A percentile compares a stretch with the other conserved stretches of the same genome.
Evolutionary conservation across 148 eudicot species (phyloP).

Genomic region (Pouteria glomerata): DNA sequence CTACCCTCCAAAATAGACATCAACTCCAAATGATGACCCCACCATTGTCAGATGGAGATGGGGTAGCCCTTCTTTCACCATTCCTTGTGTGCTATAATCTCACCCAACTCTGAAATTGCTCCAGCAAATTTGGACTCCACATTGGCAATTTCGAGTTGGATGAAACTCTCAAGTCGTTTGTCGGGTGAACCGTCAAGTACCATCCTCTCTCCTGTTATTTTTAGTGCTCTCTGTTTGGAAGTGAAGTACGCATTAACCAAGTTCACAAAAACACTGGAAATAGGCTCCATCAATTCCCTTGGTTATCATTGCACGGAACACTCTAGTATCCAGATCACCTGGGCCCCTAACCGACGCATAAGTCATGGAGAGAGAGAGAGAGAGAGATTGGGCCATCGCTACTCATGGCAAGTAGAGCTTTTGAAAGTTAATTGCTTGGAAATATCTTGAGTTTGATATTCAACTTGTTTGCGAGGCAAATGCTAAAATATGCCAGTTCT

Average conservation of each 20-base stretch:
- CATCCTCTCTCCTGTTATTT: neutral
- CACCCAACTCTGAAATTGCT: neutral
- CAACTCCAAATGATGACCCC: slow-evolving; percentile 10
- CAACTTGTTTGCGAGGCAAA: no score
- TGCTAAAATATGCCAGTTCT: no score
- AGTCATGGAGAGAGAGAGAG: no score
- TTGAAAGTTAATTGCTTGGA: no score
- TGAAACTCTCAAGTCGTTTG: slow-evolving; percentile 5
- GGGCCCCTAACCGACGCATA: slow-evolving; percentile 4
- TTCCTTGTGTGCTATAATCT: slow-evolving; percentile 2
- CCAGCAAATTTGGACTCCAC: slow-evolving; percentile 4
- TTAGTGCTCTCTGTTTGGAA: slow-evolving; percentile 8
- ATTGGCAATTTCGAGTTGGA: slow-evolving; percentile 6
- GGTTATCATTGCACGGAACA: slow-evolving; percentile 9
- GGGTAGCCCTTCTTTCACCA: slow-evolving; percentile 14
- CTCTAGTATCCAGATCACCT: slow-evolving; percentile 6
- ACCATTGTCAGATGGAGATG: slow-evolving; percentile 12
- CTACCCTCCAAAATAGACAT: slow-evolving; percentile 12
- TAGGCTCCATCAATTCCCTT: slow-evolving; percentile 12
- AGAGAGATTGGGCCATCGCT: no score
- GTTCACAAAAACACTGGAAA: slow-evolving; percentile 7
- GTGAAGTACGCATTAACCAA: slow-evolving; percentile 8
- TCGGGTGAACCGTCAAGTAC: slow-evolving; percentile 7
- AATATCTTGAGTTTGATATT: no score
- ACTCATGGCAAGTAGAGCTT: no score